These are phyloP conservation scores for Clitoria ternatea DNA, from an alignment of 306 rosid species.

Conservation along the genomic window DNA sequence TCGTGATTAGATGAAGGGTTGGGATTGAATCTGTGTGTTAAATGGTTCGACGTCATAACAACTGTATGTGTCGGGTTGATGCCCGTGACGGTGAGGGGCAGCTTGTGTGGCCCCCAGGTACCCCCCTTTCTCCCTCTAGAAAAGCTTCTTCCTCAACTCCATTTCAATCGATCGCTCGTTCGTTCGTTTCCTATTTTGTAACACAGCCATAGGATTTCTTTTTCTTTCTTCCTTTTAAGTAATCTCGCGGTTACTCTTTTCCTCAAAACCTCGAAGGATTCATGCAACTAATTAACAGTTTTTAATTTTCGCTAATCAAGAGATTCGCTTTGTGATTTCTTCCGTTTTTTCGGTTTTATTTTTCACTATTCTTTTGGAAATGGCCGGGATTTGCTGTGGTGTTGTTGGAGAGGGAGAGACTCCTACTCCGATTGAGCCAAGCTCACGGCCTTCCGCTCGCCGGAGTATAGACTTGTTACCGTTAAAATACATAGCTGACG, in stretches of 20 bases:
- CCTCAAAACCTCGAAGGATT: not conserved
- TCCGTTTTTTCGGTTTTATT: not conserved
- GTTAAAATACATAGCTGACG: constrained; percentile 37
- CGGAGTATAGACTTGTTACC: constrained; percentile 50
- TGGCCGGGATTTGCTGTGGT: constrained; percentile 84
- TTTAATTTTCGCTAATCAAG: too few species aligned
- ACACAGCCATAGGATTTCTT: not conserved
- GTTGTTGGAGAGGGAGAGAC: constrained; percentile 64
- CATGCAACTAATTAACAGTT: not conserved
- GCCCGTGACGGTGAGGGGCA: constrained; percentile 87
- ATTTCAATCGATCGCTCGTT: constrained; percentile 16
- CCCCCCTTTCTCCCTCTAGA: constrained; percentile 13
- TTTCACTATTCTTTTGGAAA: too few species aligned
- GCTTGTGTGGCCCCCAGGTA: constrained; percentile 64
- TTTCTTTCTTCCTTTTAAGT: not conserved
- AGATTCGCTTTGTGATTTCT: not conserved
- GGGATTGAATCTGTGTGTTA: constrained; percentile 23
- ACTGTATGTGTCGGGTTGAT: constrained; percentile 56
- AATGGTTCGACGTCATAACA: constrained; percentile 70
- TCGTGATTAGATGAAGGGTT: constrained; percentile 13
- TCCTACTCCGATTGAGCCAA: constrained; percentile 37
- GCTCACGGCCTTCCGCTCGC: constrained; percentile 35
- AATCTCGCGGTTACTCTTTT: too few species aligned
- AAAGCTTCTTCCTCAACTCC: constrained; percentile 30
- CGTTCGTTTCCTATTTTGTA: not conserved